Percentiles rank a stretch among this genome's conserved stretches.
phyloP scores from a whole-genome alignment of 2,329 filamentous ascomycete species.

The Sclerotinia spermophila region DNA sequence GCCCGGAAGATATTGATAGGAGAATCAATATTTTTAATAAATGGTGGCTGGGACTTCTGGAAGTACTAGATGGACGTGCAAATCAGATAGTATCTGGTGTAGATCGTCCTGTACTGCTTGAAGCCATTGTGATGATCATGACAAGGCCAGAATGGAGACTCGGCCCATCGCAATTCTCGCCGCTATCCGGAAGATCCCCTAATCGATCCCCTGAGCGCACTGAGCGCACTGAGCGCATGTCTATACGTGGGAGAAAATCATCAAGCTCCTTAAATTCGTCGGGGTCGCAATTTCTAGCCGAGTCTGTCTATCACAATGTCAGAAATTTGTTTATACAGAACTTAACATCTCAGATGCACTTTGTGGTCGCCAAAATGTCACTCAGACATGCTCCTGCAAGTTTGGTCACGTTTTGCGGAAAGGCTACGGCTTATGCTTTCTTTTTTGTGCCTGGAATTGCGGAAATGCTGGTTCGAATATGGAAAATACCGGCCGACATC shows the following conservation, averaged over 20 bases:
- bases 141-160: constrained; percentile 66
- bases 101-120: constrained; percentile 65
- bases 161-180: constrained; percentile 54
- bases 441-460: constrained; percentile 70
- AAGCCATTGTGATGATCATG: constrained; percentile 67
- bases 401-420: constrained; percentile 67
- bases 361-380: constrained; percentile 72
- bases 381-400: constrained; percentile 53
- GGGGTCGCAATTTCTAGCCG: constrained; percentile 62
- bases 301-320: constrained; percentile 70
- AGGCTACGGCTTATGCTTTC: constrained; percentile 70
- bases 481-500: constrained; percentile 57
- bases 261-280: constrained; percentile 54
- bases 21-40: constrained; percentile 66
- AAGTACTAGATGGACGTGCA: constrained; percentile 64
- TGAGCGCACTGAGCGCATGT: constrained; percentile 27
- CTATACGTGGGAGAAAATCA: constrained; percentile 36
- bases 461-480: constrained; percentile 63
- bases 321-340: constrained; percentile 69
- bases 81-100: constrained; percentile 68
- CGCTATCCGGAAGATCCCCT: constrained; percentile 44
- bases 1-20: constrained; percentile 66
- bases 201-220: constrained; percentile 29
- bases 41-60: constrained; percentile 69
- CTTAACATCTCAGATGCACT: constrained; percentile 64